Evolutionary conservation across 2,329 filamentous ascomycete genomes (phyloP).

Genomic region (Exophiala mesophila): DNA sequence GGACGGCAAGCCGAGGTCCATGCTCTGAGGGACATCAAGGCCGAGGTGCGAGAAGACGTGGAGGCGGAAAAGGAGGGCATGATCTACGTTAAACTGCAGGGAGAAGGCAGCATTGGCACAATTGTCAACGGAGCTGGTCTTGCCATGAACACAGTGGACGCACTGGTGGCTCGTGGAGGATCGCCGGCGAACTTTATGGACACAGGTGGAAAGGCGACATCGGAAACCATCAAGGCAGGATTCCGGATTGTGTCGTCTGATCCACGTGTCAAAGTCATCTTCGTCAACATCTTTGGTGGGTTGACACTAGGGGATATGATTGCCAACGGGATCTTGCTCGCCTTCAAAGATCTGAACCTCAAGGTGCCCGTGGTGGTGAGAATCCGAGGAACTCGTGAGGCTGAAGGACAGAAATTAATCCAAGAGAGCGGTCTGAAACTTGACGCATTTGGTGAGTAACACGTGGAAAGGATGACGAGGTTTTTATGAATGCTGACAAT

Average conservation of each 20-base stretch:
- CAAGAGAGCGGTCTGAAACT: constrained; percentile 62
- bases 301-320: constrained; percentile 77
- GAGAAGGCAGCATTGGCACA: constrained; percentile 65
- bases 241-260: constrained; percentile 72
- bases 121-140: constrained; percentile 79
- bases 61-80: constrained; percentile 67
- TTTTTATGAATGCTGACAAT: not conserved
- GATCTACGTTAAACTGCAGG: constrained; percentile 64
- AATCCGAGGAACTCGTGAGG: constrained; percentile 69
- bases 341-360: constrained; percentile 64
- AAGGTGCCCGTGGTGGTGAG: constrained; percentile 71
- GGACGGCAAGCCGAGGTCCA: constrained; percentile 60
- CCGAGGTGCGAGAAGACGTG: constrained; percentile 53
- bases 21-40: constrained; percentile 47
- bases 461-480: too few species aligned
- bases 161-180: constrained; percentile 63
- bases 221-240: constrained; percentile 69
- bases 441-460: constrained; percentile 61
- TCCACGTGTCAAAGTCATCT: constrained; percentile 64
- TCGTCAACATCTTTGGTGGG: constrained; percentile 68
- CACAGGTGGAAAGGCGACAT: constrained; percentile 82
- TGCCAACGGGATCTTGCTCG: constrained; percentile 66
- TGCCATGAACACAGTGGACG: constrained; percentile 87
- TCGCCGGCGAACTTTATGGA: constrained; percentile 79
- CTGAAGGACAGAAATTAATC: constrained; percentile 64